Conservation (phyloP, 257 asterid genomes). For the Solanum etuberosum region DNA sequence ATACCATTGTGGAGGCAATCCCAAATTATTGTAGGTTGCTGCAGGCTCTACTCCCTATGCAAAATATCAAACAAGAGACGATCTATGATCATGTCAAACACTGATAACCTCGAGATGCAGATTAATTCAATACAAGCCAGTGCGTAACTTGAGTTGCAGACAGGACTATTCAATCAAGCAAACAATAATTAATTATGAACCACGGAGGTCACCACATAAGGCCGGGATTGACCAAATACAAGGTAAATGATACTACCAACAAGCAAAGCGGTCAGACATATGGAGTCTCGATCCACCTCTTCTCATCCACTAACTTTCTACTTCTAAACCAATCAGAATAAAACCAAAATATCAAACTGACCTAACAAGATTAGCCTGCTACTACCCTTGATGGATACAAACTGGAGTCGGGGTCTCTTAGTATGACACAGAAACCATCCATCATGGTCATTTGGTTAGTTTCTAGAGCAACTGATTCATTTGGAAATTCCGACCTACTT, state of each 20-base stretch:
- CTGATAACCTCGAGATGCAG: not conserved
- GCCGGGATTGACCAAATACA: not conserved
- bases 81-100: not conserved
- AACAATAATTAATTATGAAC: not conserved
- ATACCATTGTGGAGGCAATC: constrained; percentile 89
- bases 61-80: not conserved
- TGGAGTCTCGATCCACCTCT: not conserved
- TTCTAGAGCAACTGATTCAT: not conserved
- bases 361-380: not conserved
- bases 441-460: not conserved
- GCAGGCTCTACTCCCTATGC: constrained; percentile 97
- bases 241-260: not conserved
- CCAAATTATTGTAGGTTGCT: constrained; percentile 48
- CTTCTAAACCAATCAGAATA: not conserved
- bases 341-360: not conserved
- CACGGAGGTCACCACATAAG: not conserved
- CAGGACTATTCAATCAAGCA: not conserved
- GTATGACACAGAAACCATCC: not conserved
- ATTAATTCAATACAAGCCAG: not conserved
- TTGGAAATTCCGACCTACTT: not conserved
- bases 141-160: not conserved
- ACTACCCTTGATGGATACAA: not conserved
- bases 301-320: not conserved
- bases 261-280: not conserved
- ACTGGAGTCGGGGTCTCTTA: not conserved